Evolutionary conservation across 2,329 filamentous ascomycete species (phyloP), one percentile per base, ranked within the genome.

Genomic region (Cryphonectria parasitica): DNA sequence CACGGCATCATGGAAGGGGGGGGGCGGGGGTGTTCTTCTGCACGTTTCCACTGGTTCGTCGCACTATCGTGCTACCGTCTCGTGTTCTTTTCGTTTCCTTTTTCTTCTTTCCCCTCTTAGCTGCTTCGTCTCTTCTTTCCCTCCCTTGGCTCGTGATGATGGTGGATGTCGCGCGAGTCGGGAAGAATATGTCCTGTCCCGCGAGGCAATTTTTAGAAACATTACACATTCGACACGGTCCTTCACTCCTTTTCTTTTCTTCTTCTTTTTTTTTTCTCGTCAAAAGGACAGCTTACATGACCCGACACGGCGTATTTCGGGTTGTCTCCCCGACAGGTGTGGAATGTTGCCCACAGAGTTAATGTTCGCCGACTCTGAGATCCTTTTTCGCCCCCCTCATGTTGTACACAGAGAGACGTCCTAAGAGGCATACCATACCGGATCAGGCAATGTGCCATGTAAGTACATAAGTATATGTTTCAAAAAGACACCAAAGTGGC

Each of bases 41-140:
- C 60, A 34, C 49, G 65, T 63, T 62, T 58, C 67, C 62, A 56
- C 61, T 62, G 56, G 45, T 56, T 66, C 45, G 62, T 72, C 45
- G 63, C 65, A 63, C 68, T 58, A 68, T 41, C 68, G 70, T 70
- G 52, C 60, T 11, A 68, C 62, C 22, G 66, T n/a, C 58, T 61
- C 49, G 36, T 60, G 43, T 28, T 22, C 43, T 62, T 11, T 10
- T 13, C 19, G 11, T 60, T 36, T 60, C 25, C 34, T 60, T 39
- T 2, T 11, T 11, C 11, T 39, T 39, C 36, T 1, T 65, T 25
- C 13, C 19, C 39, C 8, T 22, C 22, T 19, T 58, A 13, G 19
- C 25, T 60, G 34, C 19, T 19, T 62, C 31, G 61, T 28, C 34
- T 60, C 25, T 60, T 34, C 13, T 28, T 36, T 22, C 60, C 19